These are phyloP conservation scores for Saccharata proteae DNA, from an alignment of 2,329 filamentous ascomycete genomes.

Conservation along the genomic window DNA sequence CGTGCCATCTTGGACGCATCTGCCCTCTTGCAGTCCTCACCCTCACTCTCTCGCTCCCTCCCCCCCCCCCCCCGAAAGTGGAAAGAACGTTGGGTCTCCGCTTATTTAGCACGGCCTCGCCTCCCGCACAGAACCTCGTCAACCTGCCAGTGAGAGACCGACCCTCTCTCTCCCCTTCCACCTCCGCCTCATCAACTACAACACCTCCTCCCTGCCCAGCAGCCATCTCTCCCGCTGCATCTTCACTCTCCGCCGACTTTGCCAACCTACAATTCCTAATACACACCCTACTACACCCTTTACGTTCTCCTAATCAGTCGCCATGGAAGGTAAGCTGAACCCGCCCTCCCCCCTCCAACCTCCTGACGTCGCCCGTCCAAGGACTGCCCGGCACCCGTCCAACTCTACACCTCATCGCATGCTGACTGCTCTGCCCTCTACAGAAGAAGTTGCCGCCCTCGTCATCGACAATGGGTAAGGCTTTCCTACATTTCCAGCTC, in stretches of 20 bases:
- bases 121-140: conserved; percentile 22
- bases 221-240: conserved; percentile 2
- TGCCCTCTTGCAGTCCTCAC: too few species aligned
- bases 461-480: conserved; percentile 99
- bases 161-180: conserved; percentile 28
- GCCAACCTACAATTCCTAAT: conserved; percentile 21
- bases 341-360: conserved; percentile 19
- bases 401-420: conserved; percentile 11
- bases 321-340: conserved; percentile 53
- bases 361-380: conserved; percentile 1
- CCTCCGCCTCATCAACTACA: conserved; percentile 8
- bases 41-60: too few species aligned
- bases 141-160: conserved; percentile 24
- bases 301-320: conserved; percentile 22
- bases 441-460: conserved; percentile 99
- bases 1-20: too few species aligned
- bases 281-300: conserved; percentile 15
- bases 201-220: conserved; percentile 7
- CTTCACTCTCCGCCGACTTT: conserved; percentile 12
- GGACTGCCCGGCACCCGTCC: neutral
- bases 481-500: conserved; percentile 25
- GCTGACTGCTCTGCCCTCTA: conserved; percentile 27
- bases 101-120: conserved; percentile 31
- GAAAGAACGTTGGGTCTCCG: conserved; percentile 14
- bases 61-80: conserved; percentile 11